Evolutionary conservation across 2,329 filamentous ascomycete genomes (phyloP), one percentile per base, ranked within the genome.

Genomic region (Microcyclospora tardicrescens): DNA sequence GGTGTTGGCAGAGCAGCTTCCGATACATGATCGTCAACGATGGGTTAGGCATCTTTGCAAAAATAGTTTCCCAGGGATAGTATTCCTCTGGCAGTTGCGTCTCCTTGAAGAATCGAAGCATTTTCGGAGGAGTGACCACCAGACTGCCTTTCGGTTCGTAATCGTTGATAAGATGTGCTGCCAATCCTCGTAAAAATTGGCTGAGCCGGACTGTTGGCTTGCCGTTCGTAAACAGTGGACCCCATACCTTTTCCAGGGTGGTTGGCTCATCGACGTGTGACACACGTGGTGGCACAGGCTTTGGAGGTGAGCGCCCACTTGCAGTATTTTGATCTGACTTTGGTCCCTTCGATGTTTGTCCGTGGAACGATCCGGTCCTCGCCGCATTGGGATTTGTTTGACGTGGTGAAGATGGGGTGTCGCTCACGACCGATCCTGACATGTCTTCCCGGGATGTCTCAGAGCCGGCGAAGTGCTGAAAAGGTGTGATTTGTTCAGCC

Each of bases 51-150:
- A 69, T 50, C 35, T 62, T 58, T 16, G 61, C 61, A 41, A 69
- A 69, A 19, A 69, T 62, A 4, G 51, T 59, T 50, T 44, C 43
- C 66, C 84, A 85, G 2, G 76, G 77, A 55, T 84, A 79, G 2
- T 69, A 65, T 51, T 93, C 85, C 11, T 69, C 62, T 0, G 73
- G 61, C 2, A 86, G 57, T 36, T 69, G 69, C 41, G 81, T 81
- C 38, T 74, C 72, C 12, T 72, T 67, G 54, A 93, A 93, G 48
- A 87, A 84, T 35, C 71, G 68, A 11, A 74, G 69, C 65, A 94
- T 72, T 61, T 91, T 91, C 5, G 74, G 64, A 0, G 85, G 84
- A 0, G 80, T 75, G 28, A 93, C 69, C 32, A 91, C 81, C 12
- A 89, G 64, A 28, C 72, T 79, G 36, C 72, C 71, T 45, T 71